Base-by-base conservation (phyloP, 192 early-diverging fungal genomes). In the Gonapodya prolifera region DNA sequence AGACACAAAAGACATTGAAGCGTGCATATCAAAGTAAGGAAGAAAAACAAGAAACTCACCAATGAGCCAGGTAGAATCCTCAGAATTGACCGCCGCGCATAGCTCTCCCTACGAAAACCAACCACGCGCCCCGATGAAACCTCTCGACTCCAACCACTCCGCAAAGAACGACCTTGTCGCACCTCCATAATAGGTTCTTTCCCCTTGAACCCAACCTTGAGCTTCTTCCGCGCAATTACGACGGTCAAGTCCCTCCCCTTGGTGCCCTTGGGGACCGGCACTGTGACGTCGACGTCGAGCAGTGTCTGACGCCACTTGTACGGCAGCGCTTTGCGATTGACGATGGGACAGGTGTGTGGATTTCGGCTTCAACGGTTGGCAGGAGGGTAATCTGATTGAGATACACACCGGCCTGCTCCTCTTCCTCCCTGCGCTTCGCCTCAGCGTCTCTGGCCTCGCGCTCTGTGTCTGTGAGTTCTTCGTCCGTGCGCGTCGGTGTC, bases 281-380 rank as follows among this genome's bases (percentile, higher is more conserved):
- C 81, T 0, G 86, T 85, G 2, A 96, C 35, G 77, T 92, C 92
- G n/a, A 96, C 91, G 33, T 96, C 95, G 69, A 85, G 83, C 76
- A 96, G 84, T 1, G 92, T 94, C 81, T 96, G 95, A 61, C 84
- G 89, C 94, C 94, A 96, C 33, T 81, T 83, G 81, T 93, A 94
- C 13, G 92, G 92, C 2, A 92, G 84, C 1, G 85, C 91, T 84
- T n/a, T n/a, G n/a, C n/a, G n/a, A n/a, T n/a, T n/a, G n/a, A n/a
- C n/a, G n/a, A n/a, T n/a, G n/a, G 79, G 18, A 69, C 18, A 76
- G 33, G 69, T 36, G 34, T 29, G 1, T 35, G 30, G 30, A 70
- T 76, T 35, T 35, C 30, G 30, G 69, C 1, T 31, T 35, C n/a
- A n/a, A n/a, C n/a, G n/a, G n/a, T n/a, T n/a, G n/a, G n/a, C n/a